Evolutionary conservation across 2,329 filamentous ascomycete genomes (phyloP).

Genomic region (Paraphaeosphaeria sporulosa): DNA sequence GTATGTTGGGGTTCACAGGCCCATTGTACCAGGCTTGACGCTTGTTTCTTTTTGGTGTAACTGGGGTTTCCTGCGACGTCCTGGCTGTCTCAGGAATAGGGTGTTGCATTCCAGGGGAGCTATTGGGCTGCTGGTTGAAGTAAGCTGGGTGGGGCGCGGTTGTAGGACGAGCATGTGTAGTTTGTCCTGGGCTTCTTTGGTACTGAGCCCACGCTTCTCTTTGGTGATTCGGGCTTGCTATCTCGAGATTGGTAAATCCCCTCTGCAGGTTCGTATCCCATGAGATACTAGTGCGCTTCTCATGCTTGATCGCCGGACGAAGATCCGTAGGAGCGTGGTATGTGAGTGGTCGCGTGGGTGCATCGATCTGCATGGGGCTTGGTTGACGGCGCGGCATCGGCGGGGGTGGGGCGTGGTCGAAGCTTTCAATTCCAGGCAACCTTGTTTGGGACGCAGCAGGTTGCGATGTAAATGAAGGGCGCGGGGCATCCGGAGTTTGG

Average conservation of each 20-base stretch:
- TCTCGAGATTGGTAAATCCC: constrained; percentile 71
- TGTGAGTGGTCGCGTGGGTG: constrained; percentile 53
- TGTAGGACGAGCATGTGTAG: constrained; percentile 36
- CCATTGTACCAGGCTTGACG: constrained; percentile 77
- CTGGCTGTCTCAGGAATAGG: constrained; percentile 42
- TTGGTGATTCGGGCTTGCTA: constrained; percentile 57
- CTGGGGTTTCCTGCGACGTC: constrained; percentile 49
- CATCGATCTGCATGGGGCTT: constrained; percentile 81
- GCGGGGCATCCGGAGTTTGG: constrained; percentile 71
- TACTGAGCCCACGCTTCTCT: constrained; percentile 46
- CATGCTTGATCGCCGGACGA: constrained; percentile 31
- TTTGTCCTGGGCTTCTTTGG: constrained; percentile 31
- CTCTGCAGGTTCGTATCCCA: constrained; percentile 73
- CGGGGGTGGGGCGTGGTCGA: constrained; percentile 76
- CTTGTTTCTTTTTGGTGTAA: constrained; percentile 67
- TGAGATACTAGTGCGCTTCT: constrained; percentile 51
- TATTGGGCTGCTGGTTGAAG: constrained; percentile 34
- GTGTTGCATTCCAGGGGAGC: constrained; percentile 38
- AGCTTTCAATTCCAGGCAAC: constrained; percentile 90
- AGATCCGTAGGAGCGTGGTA: constrained; percentile 46
- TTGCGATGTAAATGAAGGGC: constrained; percentile 63
- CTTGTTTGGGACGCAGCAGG: constrained; percentile 68
- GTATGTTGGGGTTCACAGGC: constrained; percentile 46
- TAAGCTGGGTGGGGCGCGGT: constrained; percentile 49
- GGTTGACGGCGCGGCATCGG: constrained; percentile 68